Evolutionary conservation across 2,329 filamentous ascomycete species (phyloP), one percentile per base, ranked within the genome.

Genomic region (Byssoonygena ceratinophila): DNA sequence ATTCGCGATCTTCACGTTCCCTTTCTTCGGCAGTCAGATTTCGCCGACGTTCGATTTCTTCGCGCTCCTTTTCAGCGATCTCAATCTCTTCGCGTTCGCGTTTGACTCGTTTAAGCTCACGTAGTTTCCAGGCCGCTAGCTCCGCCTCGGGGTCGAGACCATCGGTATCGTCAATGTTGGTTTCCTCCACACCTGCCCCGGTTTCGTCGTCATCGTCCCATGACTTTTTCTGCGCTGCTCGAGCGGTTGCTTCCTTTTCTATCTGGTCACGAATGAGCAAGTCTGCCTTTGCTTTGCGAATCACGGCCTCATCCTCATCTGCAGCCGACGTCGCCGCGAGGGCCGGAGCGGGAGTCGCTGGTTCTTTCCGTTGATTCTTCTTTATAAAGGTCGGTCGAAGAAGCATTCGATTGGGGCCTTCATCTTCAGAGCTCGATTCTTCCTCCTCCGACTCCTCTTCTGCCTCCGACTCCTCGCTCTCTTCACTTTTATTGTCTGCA

Each of bases 61-160:
- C 92, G 41, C 84, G 78, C 70, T 96, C 90, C 57, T 80, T 81
- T 72, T 98, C 92, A 31, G 82, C 81, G 58, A 78, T 79, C 66
- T 95, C 88, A 61, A 98, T 90, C 1, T 82, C 82, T 60, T 89
- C 83, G 23, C 92, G 82, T 61, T 92, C 86, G 47, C 92, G 82
- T 71, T 91, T 90, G 59, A 97, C 81, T 7, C 92, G 84, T 68
- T 84, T 84, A 39, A 98, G 76, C 71, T 98, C 92, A 46, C 92
- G 83, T 46, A 98, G 76, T 65, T 91, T 92, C 91, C 92, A 98
- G 0, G 90, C 89, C 5, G 89, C 89, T 57, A 84, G 80, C 68
- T 98, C 92, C 6, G 87, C 89, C 57, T 85, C 89, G 0, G 87
- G 86, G 66, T 97, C 89, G 2, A 90, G 62, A 32, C 82, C 87